phyloP scores from a whole-genome alignment of 1,284 basidiomycete species.

The Sporisorium exsertum region DNA sequence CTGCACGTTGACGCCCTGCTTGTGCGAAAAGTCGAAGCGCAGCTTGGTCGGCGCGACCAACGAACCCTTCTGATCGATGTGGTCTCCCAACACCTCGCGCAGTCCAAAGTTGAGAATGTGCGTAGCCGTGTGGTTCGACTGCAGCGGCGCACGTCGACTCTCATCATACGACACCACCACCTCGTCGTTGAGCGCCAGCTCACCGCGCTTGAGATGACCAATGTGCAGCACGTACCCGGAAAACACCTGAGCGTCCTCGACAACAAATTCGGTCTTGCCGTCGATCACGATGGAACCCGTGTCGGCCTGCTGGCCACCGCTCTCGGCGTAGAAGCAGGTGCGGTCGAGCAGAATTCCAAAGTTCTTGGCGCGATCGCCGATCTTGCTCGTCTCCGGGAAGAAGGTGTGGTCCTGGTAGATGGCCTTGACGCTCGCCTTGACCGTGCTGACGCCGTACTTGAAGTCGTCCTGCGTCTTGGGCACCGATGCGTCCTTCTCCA shows the following conservation, averaged over 20 bases:
- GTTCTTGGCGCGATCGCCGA: conserved; percentile 73
- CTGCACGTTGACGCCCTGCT: conserved; percentile 79
- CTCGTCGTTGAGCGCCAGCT: conserved; percentile 77
- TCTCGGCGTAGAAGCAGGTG: conserved; percentile 98
- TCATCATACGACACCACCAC: conserved; percentile 83
- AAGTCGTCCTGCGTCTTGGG: conserved; percentile 92
- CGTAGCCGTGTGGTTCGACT: conserved; percentile 98
- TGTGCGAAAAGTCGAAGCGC: conserved; percentile 98
- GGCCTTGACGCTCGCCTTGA: conserved; percentile 81
- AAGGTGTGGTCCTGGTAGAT: conserved; percentile 89
- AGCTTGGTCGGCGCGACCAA: conserved; percentile 94
- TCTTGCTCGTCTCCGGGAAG: conserved; percentile 61
- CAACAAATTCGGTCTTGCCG: conserved; percentile 89
- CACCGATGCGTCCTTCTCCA: conserved; percentile 84
- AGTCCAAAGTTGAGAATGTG: conserved; percentile 96
- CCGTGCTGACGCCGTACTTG: conserved; percentile 82
- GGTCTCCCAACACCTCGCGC: conserved; percentile 92
- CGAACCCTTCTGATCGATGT: conserved; percentile 97
- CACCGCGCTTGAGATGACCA: conserved; percentile 83
- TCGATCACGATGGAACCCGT: conserved; percentile 94
- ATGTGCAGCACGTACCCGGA: conserved; percentile 90
- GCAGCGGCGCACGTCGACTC: conserved; percentile 86
- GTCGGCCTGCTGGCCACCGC: conserved; percentile 96
- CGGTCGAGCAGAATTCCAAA: conserved; percentile 91
- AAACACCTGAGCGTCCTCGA: conserved; percentile 89